phyloP scores from a whole-genome alignment of 2,329 filamentous ascomycete genomes.

The Monilinia fructicola region DNA sequence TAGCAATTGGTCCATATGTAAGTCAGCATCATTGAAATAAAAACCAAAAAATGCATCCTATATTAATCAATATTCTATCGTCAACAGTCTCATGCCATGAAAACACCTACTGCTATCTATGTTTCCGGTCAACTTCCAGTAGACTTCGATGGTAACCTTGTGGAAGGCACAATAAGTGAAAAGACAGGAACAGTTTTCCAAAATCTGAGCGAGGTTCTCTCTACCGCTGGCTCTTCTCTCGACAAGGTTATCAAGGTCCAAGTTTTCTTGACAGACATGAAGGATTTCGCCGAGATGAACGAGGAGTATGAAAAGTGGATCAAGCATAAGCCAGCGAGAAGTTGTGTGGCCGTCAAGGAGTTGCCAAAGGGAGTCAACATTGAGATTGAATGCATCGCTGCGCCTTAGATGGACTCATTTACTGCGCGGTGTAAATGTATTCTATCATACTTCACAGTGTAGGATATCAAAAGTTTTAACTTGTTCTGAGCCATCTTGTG shows the following conservation, averaged over 20 bases:
- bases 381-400: conserved; percentile 86
- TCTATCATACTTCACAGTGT: not conserved
- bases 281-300: conserved; percentile 84
- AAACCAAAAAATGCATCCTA: not conserved
- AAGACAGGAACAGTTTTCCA: conserved; percentile 64
- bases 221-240: conserved; percentile 75
- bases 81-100: conserved; percentile 62
- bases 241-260: conserved; percentile 85
- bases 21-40: conserved; percentile 11
- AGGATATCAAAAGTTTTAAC: not conserved
- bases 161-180: conserved; percentile 55
- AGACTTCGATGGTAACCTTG: conserved; percentile 35
- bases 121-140: conserved; percentile 55
- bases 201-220: conserved; percentile 82
- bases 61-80: not conserved
- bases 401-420: conserved; percentile 40
- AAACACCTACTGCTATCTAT: conserved; percentile 64
- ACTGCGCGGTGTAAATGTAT: not conserved
- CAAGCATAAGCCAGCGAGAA: conserved; percentile 79
- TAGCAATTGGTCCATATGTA: conserved; percentile 65
- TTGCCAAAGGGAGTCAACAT: conserved; percentile 83
- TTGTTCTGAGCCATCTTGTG: not conserved
- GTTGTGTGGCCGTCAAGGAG: conserved; percentile 86
- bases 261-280: conserved; percentile 91
- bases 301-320: conserved; percentile 82